A percentile compares a stretch with the other conserved stretches of the same genome.
Conservation (phyloP, 1,139 yeast species). For the Trichomonascaceae sp. region DNA sequence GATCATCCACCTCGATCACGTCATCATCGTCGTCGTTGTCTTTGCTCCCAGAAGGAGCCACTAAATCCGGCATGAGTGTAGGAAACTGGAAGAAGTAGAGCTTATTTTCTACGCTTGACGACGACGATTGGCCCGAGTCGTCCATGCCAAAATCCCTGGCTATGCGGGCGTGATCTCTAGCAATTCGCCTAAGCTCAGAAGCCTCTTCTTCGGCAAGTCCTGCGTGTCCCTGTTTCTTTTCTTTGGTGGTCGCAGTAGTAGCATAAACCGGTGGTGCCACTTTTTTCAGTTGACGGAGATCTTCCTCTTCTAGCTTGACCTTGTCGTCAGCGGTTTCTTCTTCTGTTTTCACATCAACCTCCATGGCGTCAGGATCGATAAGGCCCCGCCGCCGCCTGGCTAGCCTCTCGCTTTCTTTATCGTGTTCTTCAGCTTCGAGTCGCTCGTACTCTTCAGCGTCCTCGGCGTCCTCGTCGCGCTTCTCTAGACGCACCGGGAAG, state of each 20-base stretch:
- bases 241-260: conserved; percentile 1
- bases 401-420: not conserved
- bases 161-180: conserved; percentile 17
- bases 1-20: conserved; percentile 8
- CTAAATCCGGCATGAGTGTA: conserved; percentile 45
- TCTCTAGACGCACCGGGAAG: conserved; percentile 20
- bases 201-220: conserved; percentile 15
- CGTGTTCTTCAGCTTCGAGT: not conserved
- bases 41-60: conserved; percentile 8
- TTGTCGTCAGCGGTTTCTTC: conserved; percentile 12
- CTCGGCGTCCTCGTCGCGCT: conserved; percentile 15
- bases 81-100: conserved; percentile 63
- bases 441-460: conserved; percentile 22
- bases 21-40: conserved; percentile 7
- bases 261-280: too few species aligned
- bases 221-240: not conserved
- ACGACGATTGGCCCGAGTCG: conserved; percentile 11
- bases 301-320: conserved; percentile 2
- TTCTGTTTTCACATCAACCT: conserved; percentile 19
- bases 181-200: conserved; percentile 14
- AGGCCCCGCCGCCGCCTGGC: not conserved
- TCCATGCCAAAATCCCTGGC: conserved; percentile 17
- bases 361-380: conserved; percentile 14
- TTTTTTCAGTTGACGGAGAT: not conserved
- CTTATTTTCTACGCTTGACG: conserved; percentile 24